phyloP scores from a whole-genome alignment of 495 filamentous ascomycete genomes.

The Recurvomyces mirabilis region DNA sequence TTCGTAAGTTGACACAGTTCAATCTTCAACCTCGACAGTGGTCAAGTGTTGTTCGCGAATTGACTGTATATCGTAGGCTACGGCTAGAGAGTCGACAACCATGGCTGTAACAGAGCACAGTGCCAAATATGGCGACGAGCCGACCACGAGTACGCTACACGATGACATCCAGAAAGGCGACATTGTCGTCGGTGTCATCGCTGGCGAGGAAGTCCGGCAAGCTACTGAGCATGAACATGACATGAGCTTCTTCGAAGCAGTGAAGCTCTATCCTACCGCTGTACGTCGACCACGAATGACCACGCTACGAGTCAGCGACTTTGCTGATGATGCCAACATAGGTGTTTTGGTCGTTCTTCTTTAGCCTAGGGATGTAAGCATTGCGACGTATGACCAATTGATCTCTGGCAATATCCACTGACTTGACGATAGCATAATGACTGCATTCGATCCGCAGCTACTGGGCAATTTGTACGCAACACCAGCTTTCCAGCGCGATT shows the following conservation, averaged over 20 bases:
- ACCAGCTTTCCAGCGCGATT: slow-evolving; percentile 28
- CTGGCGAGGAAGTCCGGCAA: slow-evolving; percentile 19
- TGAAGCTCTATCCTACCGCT: slow-evolving; percentile 46
- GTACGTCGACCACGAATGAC: no score
- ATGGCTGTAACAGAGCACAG: neutral
- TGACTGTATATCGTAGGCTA: neutral
- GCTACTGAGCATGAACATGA: slow-evolving; percentile 25
- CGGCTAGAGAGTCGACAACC: neutral
- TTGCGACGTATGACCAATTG: no score
- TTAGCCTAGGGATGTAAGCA: no score
- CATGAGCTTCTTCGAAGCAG: slow-evolving; percentile 21
- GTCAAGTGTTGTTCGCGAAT: neutral
- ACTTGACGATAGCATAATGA: no score
- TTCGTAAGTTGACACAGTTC: neutral
- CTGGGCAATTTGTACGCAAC: slow-evolving; percentile 30
- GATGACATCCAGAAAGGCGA: slow-evolving; percentile 25
- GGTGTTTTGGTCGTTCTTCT: slow-evolving; percentile 20
- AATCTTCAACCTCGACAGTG: neutral
- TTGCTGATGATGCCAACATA: no score
- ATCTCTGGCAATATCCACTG: no score
- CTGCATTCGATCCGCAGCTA: slow-evolving; percentile 22
- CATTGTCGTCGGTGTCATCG: slow-evolving; percentile 8
- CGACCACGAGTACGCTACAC: no score
- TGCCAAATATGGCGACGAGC: no score
- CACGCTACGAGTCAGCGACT: no score